Evolutionary conservation across 768 basidiomycete species (phyloP), one percentile per base, ranked within the genome.

Genomic region (Podaxis sp.): DNA sequence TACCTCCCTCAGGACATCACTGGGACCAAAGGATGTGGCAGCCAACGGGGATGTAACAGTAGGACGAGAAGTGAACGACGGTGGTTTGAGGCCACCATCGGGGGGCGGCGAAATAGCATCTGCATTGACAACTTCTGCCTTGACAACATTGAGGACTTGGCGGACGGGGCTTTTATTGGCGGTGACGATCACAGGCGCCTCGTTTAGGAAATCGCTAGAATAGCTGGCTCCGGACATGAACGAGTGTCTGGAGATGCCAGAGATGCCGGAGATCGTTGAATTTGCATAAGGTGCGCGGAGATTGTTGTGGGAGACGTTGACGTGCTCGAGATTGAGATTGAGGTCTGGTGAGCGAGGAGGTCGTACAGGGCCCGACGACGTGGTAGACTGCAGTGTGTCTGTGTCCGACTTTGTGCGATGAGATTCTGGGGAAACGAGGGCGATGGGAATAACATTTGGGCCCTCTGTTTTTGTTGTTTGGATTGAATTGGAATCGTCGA

Each of bases 361-460:
- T 53, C 86, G 85, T 8, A 76, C 65, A 13, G 88, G 86, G 36
- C 76, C 79, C 37, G 75, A 73, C 15, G 84, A 80, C 9, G 72
- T 71, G 29, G 74, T 73, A 38, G 77, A 73, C 24, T 70, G 68
- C 15, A 70, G 61, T n/a, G 68, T 66, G 57, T 72, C 68, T 24
- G 71, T 61, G 17, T 73, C 72, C 7, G 74, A 24, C 64, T 65
- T 8, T 72, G 71, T 43, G 74, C 73, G 77, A 37, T 64, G 72
- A 53, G 82, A 80, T 22, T 84, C 84, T 17, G 89, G 84, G 24
- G 88, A 75, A 38, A 93, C 88, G 47, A 93, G 80, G 12, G 91
- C 91, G 63, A 94, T 93, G 64, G 91, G 91, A 62, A 94, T 94
- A 66, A 93, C 91, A 67, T 94, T 94, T 24, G 92, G 90, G 47